These are phyloP conservation scores for Colletotrichum melonis DNA, from an alignment of 2,329 filamentous ascomycete species.

Conservation along the genomic window DNA sequence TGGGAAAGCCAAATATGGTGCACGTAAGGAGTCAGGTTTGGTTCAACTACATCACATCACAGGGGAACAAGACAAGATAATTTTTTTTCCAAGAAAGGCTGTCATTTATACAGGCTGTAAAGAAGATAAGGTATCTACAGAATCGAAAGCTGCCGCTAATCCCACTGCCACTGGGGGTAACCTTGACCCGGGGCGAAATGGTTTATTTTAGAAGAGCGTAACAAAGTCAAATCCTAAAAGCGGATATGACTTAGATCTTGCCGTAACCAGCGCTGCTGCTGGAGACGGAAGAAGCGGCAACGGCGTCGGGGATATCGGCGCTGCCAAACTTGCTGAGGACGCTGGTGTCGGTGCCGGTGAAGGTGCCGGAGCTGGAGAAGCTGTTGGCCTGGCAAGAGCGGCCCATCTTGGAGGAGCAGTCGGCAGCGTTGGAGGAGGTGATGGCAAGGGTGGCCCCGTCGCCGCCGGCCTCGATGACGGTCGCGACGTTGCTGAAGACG, in stretches of 20 bases:
- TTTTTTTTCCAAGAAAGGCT: constrained; percentile 1
- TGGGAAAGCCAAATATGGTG: neutral
- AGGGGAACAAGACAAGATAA: neutral
- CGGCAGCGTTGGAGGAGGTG: constrained; percentile 38
- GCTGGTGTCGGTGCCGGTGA: constrained; percentile 53
- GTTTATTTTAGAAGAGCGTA: neutral
- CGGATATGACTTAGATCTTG: constrained; percentile 45
- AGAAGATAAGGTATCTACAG: constrained; percentile 3
- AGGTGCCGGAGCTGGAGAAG: constrained; percentile 52
- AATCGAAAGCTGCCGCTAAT: neutral
- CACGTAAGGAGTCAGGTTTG: neutral
- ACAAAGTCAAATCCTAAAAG: neutral
- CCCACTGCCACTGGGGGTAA: neutral
- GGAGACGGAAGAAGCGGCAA: constrained; percentile 45
- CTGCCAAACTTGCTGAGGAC: constrained; percentile 64
- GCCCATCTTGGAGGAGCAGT: constrained; percentile 58
- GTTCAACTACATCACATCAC: neutral
- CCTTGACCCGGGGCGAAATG: neutral
- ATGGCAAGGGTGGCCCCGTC: constrained; percentile 22
- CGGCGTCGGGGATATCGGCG: constrained; percentile 49
- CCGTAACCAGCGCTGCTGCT: constrained; percentile 58
- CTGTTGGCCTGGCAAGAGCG: constrained; percentile 63
- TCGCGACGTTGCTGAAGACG: constrained; percentile 64
- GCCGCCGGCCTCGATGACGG: constrained; percentile 47
- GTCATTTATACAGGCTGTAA: neutral